A percentile compares a stretch with the other conserved stretches of the same genome.
These are phyloP conservation scores for Colletotrichum sp. DNA, from an alignment of 2,329 filamentous ascomycete species.

Conservation along the genomic window DNA sequence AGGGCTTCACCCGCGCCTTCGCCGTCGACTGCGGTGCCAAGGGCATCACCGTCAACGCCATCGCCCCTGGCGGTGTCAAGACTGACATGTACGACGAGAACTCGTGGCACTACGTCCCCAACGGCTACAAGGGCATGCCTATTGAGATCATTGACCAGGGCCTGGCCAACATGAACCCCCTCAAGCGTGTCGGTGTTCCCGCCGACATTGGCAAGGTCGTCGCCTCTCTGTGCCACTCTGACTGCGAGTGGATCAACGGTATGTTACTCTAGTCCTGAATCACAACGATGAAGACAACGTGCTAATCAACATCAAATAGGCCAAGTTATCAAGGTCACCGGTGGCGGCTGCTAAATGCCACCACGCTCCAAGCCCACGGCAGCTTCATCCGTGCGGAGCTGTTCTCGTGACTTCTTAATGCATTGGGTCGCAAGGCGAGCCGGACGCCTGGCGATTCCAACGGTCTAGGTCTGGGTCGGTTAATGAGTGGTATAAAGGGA, in stretches of 20 bases:
- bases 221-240: slow-evolving; percentile 58
- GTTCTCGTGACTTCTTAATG: slow-evolving; percentile 3
- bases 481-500: background rate
- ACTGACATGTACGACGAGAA: slow-evolving; percentile 79
- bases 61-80: slow-evolving; percentile 76
- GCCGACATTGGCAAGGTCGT: slow-evolving; percentile 65
- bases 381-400: slow-evolving; percentile 3
- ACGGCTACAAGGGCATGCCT: slow-evolving; percentile 55
- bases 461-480: background rate
- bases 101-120: slow-evolving; percentile 69
- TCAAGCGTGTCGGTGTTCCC: slow-evolving; percentile 62
- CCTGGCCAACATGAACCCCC: slow-evolving; percentile 62
- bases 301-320: slow-evolving; percentile 45
- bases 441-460: background rate
- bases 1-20: slow-evolving; percentile 75
- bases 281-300: slow-evolving; percentile 39
- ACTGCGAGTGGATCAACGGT: slow-evolving; percentile 72
- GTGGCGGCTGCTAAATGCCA: slow-evolving; percentile 28
- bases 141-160: slow-evolving; percentile 59
- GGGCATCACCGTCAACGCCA: slow-evolving; percentile 74
- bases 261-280: slow-evolving; percentile 25
- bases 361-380: background rate
- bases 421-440: background rate
- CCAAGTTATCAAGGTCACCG: slow-evolving; percentile 44
- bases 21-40: slow-evolving; percentile 73